phyloP scores from a whole-genome alignment of 495 filamentous ascomycete genomes.

The Diplogelasinospora grovesii region DNA sequence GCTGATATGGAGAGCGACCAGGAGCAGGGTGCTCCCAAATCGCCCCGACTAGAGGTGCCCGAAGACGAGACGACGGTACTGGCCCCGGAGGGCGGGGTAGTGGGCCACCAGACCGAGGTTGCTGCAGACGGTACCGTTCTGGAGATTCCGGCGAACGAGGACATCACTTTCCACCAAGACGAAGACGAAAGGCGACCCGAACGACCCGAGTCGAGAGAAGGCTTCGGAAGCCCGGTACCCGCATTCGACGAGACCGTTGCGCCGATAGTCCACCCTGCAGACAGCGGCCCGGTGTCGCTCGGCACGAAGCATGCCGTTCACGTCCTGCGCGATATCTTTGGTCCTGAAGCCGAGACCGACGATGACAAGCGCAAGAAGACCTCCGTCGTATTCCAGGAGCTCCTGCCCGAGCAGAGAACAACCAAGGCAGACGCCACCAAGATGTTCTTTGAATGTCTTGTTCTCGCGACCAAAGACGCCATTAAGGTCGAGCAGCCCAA shows the following conservation, averaged over 20 bases:
- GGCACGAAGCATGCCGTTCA: conserved; percentile 95
- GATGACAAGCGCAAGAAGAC: conserved; percentile 65
- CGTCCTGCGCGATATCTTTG: conserved; percentile 82
- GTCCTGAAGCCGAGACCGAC: conserved; percentile 51
- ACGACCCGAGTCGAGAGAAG: conserved; percentile 20
- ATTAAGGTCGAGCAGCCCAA: conserved; percentile 92
- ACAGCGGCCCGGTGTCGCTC: conserved; percentile 75
- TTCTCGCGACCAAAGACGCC: conserved; percentile 94
- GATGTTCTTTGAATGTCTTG: conserved; percentile 97
- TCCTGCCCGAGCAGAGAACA: conserved; percentile 73
- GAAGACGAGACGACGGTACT: conserved; percentile 49
- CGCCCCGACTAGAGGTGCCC: conserved; percentile 63
- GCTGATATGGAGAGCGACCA: conserved; percentile 66
- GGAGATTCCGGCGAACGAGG: conserved; percentile 62
- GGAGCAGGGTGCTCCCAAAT: conserved; percentile 50
- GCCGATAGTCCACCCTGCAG: conserved; percentile 67
- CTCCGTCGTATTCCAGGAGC: conserved; percentile 80
- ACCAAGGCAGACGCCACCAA: conserved; percentile 86
- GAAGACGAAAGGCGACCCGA: conserved; percentile 56
- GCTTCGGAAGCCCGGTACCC: conserved; percentile 35
- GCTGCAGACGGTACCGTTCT: conserved; percentile 49
- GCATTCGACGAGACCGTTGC: conserved; percentile 70
- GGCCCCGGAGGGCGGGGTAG: conserved; percentile 38
- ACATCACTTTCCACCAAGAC: conserved; percentile 32
- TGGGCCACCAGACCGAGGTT: conserved; percentile 42